A percentile compares a stretch with the other conserved stretches of the same genome.
Evolutionary conservation across 1,139 yeast genomes (phyloP).

Genomic region (Nakaseomyces kungkrabaensis): DNA sequence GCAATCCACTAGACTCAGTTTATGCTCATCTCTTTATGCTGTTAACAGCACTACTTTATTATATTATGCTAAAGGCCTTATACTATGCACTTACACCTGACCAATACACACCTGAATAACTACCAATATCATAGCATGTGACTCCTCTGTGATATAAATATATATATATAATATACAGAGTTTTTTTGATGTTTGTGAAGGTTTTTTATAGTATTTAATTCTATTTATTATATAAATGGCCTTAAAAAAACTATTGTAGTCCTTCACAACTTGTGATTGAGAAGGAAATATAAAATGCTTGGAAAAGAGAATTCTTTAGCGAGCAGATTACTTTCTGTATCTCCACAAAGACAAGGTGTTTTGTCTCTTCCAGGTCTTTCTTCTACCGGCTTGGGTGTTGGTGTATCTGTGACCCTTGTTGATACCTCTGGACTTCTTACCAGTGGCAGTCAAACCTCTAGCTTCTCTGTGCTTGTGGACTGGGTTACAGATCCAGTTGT

Average conservation of each 20-base stretch:
- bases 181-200: background rate
- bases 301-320: too few relatives aligned
- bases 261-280: background rate
- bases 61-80: too few relatives aligned
- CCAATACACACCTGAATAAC: too few relatives aligned
- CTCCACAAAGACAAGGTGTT: conserved; percentile 99
- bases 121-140: too few relatives aligned
- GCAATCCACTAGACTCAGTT: too few relatives aligned
- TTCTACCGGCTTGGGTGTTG: conserved; percentile 97
- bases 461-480: conserved; percentile 99
- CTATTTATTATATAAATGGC: background rate
- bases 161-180: background rate
- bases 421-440: conserved; percentile 99
- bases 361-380: conserved; percentile 99
- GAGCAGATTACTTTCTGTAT: conserved; percentile 75
- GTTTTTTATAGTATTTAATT: background rate
- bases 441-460: conserved; percentile 97
- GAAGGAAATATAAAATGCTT: too few relatives aligned
- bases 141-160: background rate
- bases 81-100: too few relatives aligned
- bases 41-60: too few relatives aligned
- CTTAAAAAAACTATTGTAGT: background rate
- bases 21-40: too few relatives aligned
- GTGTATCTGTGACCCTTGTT: conserved; percentile 99
- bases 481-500: conserved; percentile 99